phyloP scores from a whole-genome alignment of 345 rosid species.

The Corchorus capsularis region DNA sequence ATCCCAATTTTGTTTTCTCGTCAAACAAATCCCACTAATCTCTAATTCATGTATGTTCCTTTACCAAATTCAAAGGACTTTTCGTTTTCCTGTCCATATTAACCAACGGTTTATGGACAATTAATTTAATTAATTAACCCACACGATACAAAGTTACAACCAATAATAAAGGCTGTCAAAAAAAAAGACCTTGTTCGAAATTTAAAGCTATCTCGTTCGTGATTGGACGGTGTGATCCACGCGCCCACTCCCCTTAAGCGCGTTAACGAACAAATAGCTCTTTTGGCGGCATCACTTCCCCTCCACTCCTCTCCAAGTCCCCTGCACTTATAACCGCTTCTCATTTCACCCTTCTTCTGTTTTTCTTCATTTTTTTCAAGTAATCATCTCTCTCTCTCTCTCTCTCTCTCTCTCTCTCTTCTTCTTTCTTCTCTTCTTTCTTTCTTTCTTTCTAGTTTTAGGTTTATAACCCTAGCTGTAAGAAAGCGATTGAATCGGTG shows the following conservation, averaged over 20 bases:
- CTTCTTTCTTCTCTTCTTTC: too few species aligned
- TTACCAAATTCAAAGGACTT: too few species aligned
- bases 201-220: not conserved
- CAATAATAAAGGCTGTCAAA: not conserved
- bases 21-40: too few species aligned
- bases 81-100: too few species aligned
- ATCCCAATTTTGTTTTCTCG: too few species aligned
- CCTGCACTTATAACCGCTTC: constrained; percentile 1
- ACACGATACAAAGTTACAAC: too few species aligned
- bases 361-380: not conserved
- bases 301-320: not conserved
- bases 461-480: not conserved
- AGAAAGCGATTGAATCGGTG: not conserved
- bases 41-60: too few species aligned
- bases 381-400: not conserved
- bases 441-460: too few species aligned
- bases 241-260: not conserved
- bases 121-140: too few species aligned
- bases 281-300: constrained; percentile 21
- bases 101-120: too few species aligned
- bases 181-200: too few species aligned
- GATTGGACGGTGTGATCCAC: constrained; percentile 20
- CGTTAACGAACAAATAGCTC: not conserved
- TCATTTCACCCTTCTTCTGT: not conserved
- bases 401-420: not conserved